These are phyloP conservation scores for Trichoderma koningiopsis DNA, from an alignment of 2,329 filamentous ascomycete species.

Conservation along the genomic window DNA sequence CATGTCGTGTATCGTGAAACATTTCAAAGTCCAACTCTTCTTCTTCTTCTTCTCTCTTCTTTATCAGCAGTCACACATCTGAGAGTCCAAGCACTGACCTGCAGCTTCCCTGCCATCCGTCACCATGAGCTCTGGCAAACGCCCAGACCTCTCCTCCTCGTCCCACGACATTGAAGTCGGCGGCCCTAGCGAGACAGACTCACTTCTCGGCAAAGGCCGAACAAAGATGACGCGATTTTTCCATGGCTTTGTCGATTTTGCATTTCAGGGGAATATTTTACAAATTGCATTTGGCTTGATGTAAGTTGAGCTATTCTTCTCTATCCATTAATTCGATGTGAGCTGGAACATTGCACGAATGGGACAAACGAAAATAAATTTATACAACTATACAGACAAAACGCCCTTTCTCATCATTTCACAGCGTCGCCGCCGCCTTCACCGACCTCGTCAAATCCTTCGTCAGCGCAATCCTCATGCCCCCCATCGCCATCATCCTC, in stretches of 20 bases:
- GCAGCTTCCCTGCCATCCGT: neutral
- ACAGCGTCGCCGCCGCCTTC: slow-evolving; percentile 69
- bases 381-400: too few species aligned
- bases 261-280: slow-evolving; percentile 72
- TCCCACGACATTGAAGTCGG: slow-evolving; percentile 17
- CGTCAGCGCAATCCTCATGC: slow-evolving; percentile 70
- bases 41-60: too few species aligned
- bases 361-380: neutral
- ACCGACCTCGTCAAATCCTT: slow-evolving; percentile 72
- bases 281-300: slow-evolving; percentile 77
- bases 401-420: neutral
- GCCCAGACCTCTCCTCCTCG: neutral
- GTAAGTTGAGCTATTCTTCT: slow-evolving; percentile 44
- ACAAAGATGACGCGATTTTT: slow-evolving; percentile 54
- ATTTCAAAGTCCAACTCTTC: neutral
- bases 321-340: too few species aligned
- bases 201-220: slow-evolving; percentile 51
- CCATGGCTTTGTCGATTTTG: slow-evolving; percentile 71
- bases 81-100: too few species aligned
- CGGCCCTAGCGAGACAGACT: slow-evolving; percentile 35
- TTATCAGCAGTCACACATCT: neutral
- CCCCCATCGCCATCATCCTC: slow-evolving; percentile 67
- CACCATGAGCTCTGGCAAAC: slow-evolving; percentile 14
- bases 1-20: neutral
- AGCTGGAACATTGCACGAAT: neutral